A percentile compares a stretch with the other conserved stretches of the same genome.
These are phyloP conservation scores for Verticillium zaregamsianum DNA, from an alignment of 2,329 filamentous ascomycete species.

Conservation along the genomic window DNA sequence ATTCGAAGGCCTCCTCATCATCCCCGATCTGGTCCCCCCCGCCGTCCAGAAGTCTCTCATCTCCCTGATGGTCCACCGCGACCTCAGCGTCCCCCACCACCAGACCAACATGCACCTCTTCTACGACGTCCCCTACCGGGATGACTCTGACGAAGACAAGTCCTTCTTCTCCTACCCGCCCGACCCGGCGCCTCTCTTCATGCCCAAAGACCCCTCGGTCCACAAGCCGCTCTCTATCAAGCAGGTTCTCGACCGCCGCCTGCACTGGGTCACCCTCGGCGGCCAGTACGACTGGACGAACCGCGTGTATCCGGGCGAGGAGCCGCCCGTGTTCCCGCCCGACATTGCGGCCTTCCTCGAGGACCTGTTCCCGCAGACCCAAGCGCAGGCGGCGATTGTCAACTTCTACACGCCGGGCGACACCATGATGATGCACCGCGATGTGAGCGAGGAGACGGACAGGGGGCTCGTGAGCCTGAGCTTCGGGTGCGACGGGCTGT, in stretches of 20 bases:
- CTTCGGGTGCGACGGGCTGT: conserved; percentile 85
- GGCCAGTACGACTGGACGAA: conserved; percentile 96
- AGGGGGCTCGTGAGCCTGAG: conserved; percentile 80
- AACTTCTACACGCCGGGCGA: conserved; percentile 91
- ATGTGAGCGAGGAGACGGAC: conserved; percentile 82
- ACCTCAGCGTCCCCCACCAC: conserved; percentile 69
- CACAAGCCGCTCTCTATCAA: conserved; percentile 70
- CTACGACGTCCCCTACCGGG: conserved; percentile 62
- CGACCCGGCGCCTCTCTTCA: conserved; percentile 49
- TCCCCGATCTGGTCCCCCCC: conserved; percentile 70
- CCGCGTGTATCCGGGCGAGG: conserved; percentile 70
- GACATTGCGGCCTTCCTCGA: conserved; percentile 69
- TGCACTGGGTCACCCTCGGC: conserved; percentile 92
- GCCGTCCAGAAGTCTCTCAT: conserved; percentile 66
- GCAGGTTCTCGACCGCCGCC: conserved; percentile 70
- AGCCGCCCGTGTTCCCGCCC: conserved; percentile 66
- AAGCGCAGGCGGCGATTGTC: conserved; percentile 84
- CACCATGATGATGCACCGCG: conserved; percentile 86
- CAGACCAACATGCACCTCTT: conserved; percentile 89
- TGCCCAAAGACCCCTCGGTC: conserved; percentile 65
- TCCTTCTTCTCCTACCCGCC: conserved; percentile 54
- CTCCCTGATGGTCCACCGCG: conserved; percentile 68
- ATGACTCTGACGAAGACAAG: conserved; percentile 15
- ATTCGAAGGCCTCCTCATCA: conserved; percentile 67
- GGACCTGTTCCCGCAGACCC: conserved; percentile 69